phyloP scores from a whole-genome alignment of 495 filamentous ascomycete genomes.

The Rusavskia elegans region DNA sequence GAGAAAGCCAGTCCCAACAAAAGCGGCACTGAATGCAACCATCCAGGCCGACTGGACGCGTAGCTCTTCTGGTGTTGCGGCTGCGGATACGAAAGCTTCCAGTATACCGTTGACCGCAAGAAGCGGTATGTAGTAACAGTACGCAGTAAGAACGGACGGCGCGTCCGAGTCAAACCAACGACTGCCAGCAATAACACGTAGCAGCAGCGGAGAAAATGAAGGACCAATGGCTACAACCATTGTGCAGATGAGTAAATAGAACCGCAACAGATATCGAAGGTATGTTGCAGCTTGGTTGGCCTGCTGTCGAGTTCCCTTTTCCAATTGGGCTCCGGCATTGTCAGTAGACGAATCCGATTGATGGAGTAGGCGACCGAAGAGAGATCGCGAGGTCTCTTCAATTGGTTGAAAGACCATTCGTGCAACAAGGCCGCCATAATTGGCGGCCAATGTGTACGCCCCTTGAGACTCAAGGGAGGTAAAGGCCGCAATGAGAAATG shows the following conservation, averaged over 20 bases:
- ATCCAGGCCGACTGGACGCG: slow-evolving; percentile 68
- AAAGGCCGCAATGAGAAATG: slow-evolving; percentile 64
- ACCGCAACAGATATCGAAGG: slow-evolving; percentile 36
- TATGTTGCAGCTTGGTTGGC: slow-evolving; percentile 8
- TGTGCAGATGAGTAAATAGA: slow-evolving; percentile 55
- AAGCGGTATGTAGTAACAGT: slow-evolving; percentile 86
- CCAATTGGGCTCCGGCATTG: slow-evolving; percentile 2
- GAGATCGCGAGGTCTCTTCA: slow-evolving; percentile 75
- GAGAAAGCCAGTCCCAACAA: slow-evolving; percentile 52
- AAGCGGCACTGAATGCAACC: slow-evolving; percentile 56
- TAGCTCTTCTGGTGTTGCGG: slow-evolving; percentile 55
- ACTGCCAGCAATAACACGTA: slow-evolving; percentile 55
- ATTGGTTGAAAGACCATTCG: slow-evolving; percentile 87
- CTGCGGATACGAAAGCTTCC: slow-evolving; percentile 82
- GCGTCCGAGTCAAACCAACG: slow-evolving; percentile 50
- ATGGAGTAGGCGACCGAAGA: slow-evolving; percentile 58
- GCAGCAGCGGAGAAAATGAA: slow-evolving; percentile 48
- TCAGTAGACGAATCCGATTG: slow-evolving; percentile 6
- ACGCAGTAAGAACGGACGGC: slow-evolving; percentile 56
- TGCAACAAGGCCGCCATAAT: slow-evolving; percentile 84
- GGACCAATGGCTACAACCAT: slow-evolving; percentile 54
- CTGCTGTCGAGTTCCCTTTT: slow-evolving; percentile 17
- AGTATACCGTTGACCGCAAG: slow-evolving; percentile 82
- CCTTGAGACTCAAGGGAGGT: slow-evolving; percentile 68
- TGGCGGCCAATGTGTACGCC: slow-evolving; percentile 82